These are phyloP conservation scores for Alternaria conjuncta DNA, from an alignment of 2,329 filamentous ascomycete species.

Conservation along the genomic window DNA sequence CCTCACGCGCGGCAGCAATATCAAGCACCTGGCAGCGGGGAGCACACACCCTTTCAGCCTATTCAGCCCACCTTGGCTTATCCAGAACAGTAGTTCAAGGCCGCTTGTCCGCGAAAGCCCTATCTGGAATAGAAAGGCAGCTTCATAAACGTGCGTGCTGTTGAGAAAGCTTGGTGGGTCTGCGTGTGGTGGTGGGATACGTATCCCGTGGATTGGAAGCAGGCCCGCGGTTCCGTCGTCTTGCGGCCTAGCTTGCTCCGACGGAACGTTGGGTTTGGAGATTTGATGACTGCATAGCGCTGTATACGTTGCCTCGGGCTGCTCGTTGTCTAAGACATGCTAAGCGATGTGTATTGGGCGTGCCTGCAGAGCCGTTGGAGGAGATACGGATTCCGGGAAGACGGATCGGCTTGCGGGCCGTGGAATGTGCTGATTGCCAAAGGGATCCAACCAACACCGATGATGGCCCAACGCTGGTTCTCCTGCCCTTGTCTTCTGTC, in stretches of 20 bases:
- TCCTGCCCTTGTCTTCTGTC: not conserved
- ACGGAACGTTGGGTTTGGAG: not conserved
- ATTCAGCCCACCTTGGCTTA: conserved; percentile 12
- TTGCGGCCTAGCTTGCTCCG: not conserved
- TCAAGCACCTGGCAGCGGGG: not conserved
- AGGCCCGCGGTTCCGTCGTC: conserved; percentile 13
- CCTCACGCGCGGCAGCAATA: conserved; percentile 10
- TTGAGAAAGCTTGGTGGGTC: not conserved
- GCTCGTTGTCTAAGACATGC: not conserved
- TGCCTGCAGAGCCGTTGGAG: not conserved
- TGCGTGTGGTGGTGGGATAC: not conserved
- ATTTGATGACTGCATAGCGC: conserved; percentile 1
- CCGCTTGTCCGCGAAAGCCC: not conserved
- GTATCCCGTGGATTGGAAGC: conserved; percentile 4
- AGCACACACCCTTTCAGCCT: conserved; percentile 17
- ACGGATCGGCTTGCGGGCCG: conserved; percentile 15
- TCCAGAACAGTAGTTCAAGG: not conserved
- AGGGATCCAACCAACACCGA: not conserved
- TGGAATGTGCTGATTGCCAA: not conserved
- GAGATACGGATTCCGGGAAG: conserved; percentile 4
- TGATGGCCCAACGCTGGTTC: not conserved
- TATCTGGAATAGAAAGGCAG: not conserved
- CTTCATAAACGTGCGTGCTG: not conserved
- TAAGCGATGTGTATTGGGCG: not conserved
- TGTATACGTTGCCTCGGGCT: not conserved